Base-by-base conservation (phyloP, 768 basidiomycete genomes). In the Russula olivacea region DNA sequence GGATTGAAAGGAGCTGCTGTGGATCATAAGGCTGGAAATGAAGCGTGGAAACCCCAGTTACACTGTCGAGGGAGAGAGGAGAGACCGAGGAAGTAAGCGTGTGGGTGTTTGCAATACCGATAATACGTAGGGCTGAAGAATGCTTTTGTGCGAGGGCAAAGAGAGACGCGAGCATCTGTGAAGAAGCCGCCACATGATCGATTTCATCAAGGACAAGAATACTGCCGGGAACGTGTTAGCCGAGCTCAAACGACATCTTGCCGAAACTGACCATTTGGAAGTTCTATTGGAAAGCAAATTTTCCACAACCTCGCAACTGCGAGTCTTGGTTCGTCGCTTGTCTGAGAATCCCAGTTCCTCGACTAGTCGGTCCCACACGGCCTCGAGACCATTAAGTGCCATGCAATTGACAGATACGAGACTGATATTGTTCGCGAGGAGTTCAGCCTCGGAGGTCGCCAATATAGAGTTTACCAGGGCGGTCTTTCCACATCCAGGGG, bases 401-500 rank as follows among this genome's bases (percentile, higher is more conserved):
- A 93, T 90, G 72, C 92, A 94, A 70, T 93, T 94, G 67, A 92
- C 74, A 57, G 80, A 76, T 48, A 86, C 72, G 14, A 86, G 75
- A 66, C 77, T 79, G 49, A 82, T 71, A n/a, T 78, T 71, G 6
- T 69, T 67, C 34, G 77, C 76, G 9, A 76, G 68, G 28, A 67
- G 55, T 36, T 77, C 73, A 30, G 81, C 66, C 9, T 75, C 73
- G n/a, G 72, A 61, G 2, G 65, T 61, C 21, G 72, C 73, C 23
- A 94, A 72, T 32, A 91, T 75, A 5, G 85, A 77, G 68, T 87
- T 86, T 30, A 93, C 83, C 4, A 96, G 77, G 0, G 91, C 93
- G 1, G 91, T 95, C 76, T 96, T 95, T 21, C 93, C 93, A 3
- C 92, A 93, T 1, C 95, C 96, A 4, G 94, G 93, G 1, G 92